These are phyloP conservation scores for Xylaria sp. DNA, from an alignment of 2,329 filamentous ascomycete species.

Conservation along the genomic window DNA sequence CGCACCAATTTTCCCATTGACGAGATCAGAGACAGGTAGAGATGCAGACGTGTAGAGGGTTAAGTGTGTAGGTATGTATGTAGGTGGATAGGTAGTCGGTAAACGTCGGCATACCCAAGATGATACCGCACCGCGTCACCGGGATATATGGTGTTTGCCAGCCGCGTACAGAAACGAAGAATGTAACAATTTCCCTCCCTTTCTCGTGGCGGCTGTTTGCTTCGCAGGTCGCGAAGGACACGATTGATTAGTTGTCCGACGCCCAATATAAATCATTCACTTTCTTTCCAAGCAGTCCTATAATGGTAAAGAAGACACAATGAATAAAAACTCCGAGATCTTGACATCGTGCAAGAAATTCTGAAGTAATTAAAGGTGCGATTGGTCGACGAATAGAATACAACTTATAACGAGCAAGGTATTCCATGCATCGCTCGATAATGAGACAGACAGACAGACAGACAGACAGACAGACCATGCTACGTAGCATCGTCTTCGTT, in stretches of 20 bases:
- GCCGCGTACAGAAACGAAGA: constrained; percentile 2
- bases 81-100: too few relatives aligned
- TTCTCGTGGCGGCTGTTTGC: background rate
- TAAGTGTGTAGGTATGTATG: background rate
- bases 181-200: background rate
- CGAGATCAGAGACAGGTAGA: background rate
- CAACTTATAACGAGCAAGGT: too few relatives aligned
- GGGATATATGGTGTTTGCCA: background rate
- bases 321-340: background rate
- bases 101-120: background rate
- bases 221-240: background rate
- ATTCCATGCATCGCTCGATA: background rate
- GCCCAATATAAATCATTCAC: background rate
- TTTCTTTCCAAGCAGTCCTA: background rate
- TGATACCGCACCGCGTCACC: background rate
- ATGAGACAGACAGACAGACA: background rate
- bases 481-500: background rate
- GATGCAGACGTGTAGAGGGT: too few relatives aligned
- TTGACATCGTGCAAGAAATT: background rate
- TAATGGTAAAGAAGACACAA: background rate
- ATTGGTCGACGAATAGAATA: too few relatives aligned
- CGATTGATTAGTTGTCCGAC: background rate
- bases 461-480: background rate
- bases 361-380: background rate
- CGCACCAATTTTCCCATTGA: background rate